Base-by-base conservation (phyloP, 441 rosid genomes). In the Populus tomentosa region DNA sequence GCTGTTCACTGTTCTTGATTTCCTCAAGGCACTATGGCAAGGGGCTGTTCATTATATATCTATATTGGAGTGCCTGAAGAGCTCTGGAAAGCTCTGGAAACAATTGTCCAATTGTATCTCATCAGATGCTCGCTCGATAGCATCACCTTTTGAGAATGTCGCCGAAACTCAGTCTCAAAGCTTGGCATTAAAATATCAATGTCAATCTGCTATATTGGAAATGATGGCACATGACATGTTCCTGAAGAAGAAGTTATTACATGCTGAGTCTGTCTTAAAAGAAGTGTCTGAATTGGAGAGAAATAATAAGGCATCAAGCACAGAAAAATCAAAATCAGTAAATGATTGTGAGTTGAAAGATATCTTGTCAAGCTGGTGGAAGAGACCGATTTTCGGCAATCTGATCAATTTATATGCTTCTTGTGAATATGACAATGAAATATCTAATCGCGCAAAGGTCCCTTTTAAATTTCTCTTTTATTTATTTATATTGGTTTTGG, bases 1-100 rank as follows among this genome's bases (percentile, higher is more conserved):
- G 71, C 84, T 91, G 84, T 87, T 93, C 78, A 71, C 81, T 84
- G 80, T 90, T 72, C 88, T 94, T 71, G 82, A 87, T 82, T 87
- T 96, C 85, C 86, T 96, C 67, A 96, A 91, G 90, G 85, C 94
- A 73, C 84, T 92, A 84, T 97, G 99, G 98, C 95, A 93, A 84
- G 98, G 95, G 80, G 98, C 97, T 83, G 92, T 82, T 75, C 94
- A 86, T 26, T 93, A 90, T 79, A 80, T 81, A 3, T 72, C 82
- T 77, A 78, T 92, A 77, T 76, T 93, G 88, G 92, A 90, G 67
- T 70, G 77, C 72, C 78, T 97, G 64, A 91, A 88, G 84, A 84
- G 77, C 69, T 88, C 90, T 75, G 85, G 83, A 65, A 81, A 68
- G 76, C 87, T 93, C 83, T 97, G 97, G 99, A 92, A 88, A 77